Evolutionary conservation across 2,329 filamentous ascomycete species (phyloP).

Genomic region (Thelonectria olida): DNA sequence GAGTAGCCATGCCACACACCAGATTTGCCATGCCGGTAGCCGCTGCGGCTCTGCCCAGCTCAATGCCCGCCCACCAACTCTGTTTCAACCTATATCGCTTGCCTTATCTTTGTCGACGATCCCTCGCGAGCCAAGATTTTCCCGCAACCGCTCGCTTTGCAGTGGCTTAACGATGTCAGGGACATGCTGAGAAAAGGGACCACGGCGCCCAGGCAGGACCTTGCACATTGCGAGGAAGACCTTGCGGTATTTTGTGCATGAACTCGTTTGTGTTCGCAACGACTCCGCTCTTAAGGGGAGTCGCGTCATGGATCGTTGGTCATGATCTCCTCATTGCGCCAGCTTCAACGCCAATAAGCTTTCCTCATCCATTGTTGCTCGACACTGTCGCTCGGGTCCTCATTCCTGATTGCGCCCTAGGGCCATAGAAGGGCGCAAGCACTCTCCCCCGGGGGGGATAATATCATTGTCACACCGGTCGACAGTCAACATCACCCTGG

Average conservation of each 20-base stretch:
- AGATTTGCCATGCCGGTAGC: conserved; percentile 5
- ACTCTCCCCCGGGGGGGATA: not conserved
- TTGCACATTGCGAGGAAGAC: conserved; percentile 26
- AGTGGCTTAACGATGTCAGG: conserved; percentile 6
- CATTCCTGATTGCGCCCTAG: not conserved
- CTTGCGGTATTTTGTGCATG: conserved; percentile 33
- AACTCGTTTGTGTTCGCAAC: conserved; percentile 22
- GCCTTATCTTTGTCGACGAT: not conserved
- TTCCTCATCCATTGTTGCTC: not conserved
- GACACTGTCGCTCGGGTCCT: too few species aligned
- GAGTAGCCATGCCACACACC: not conserved
- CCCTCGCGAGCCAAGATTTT: not conserved
- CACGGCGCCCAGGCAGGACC: conserved; percentile 19
- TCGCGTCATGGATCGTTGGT: conserved; percentile 28
- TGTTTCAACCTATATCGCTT: not conserved
- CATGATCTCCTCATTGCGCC: conserved; percentile 30
- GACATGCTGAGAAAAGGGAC: conserved; percentile 9
- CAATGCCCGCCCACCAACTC: not conserved
- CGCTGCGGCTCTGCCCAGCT: conserved; percentile 13
- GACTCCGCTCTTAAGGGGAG: conserved; percentile 31
- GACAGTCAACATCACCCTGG: not conserved
- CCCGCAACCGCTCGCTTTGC: not conserved
- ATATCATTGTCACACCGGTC: conserved; percentile 1
- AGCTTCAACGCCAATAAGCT: conserved; percentile 27
- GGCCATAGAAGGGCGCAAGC: not conserved